Evolutionary conservation across 1,139 yeast species (phyloP), one percentile per base, ranked within the genome.

Genomic region (Saccharomycopsis crataegensis): DNA sequence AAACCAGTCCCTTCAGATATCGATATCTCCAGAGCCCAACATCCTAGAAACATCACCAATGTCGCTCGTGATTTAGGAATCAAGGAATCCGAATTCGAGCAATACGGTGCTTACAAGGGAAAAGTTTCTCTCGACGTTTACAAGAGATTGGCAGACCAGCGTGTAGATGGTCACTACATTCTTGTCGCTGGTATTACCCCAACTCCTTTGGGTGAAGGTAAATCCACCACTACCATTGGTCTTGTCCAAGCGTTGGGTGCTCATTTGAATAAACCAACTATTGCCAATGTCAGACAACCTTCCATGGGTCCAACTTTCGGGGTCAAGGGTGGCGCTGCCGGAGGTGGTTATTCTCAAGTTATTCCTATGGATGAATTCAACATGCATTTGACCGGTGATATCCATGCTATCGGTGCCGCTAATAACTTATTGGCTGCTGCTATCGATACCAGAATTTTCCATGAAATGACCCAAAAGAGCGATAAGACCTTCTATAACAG

Each of bases 241-340:
- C 77, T 93, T 59, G 96, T 95, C 14, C 98, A 93, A 72, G 96
- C 98, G 17, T 76, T 93, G 59, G 96, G 96, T 61, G 97, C 97
- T 46, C 96, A 89, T 64, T 76, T 91, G 65, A 80, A 86, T 60
- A 86, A 87, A 70, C 82, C 85, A 58, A 91, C 91, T 22, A 85
- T 93, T 67, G 99, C 99, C 59, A 91, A 89, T 67, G 96, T 93
- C 57, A 86, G 99, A 73, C 99, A 93, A 71, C 99, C 99, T 46
- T 86, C 96, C 16, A 91, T 93, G 97, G 99, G 99, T 52, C 99
- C 99, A 58, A 93, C 99, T 22, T 93, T 93, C 65, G 99, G 99
- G 72, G 90, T 93, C 67, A 93, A 91, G 73, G 98, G 98, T 69
- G 99, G 99, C 72, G 99, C 99, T 60, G 98, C 99, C 17, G 99